phyloP scores from a whole-genome alignment of 352 stramenopile genomes.

The Peronospora belbahrii region DNA sequence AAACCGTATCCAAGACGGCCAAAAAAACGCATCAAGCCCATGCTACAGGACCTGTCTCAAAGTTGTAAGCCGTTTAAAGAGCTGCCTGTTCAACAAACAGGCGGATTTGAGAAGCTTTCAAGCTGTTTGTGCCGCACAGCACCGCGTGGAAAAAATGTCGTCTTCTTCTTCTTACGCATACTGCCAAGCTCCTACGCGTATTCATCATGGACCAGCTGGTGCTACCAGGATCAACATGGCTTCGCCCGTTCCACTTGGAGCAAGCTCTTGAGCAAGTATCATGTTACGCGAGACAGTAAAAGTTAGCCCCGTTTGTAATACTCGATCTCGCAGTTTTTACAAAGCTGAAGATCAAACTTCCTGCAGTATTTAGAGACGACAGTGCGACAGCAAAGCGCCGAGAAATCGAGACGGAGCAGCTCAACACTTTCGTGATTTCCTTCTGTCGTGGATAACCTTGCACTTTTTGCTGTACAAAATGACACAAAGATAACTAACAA shows the following conservation, averaged over 20 bases:
- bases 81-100: constrained; percentile 20
- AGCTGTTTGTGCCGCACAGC: constrained; percentile 47
- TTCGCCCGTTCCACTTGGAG: constrained; percentile 13
- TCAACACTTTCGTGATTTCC: constrained; percentile 16
- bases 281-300: no score
- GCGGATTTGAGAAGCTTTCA: constrained; percentile 35
- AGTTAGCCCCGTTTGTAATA: no score
- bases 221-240: constrained; percentile 34
- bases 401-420: constrained; percentile 10
- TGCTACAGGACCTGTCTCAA: constrained; percentile 2
- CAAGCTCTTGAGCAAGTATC: no score
- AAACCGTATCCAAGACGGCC: constrained; percentile 14
- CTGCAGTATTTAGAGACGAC: constrained; percentile 7
- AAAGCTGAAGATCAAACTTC: neutral
- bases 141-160: constrained; percentile 42
- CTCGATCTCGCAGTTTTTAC: neutral
- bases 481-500: constrained; percentile 8
- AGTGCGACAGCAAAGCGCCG: constrained; percentile 10
- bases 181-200: constrained; percentile 28
- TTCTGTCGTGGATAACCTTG: constrained; percentile 20
- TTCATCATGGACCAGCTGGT: constrained; percentile 45
- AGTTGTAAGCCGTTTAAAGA: neutral
- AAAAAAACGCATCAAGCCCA: constrained; percentile 13
- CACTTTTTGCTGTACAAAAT: constrained; percentile 18
- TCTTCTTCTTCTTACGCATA: constrained; percentile 38